Evolutionary conservation across 202 grass and related monocot genomes (phyloP), one percentile per base, ranked within the genome.

Genomic region (Brachypodium distachyon): DNA sequence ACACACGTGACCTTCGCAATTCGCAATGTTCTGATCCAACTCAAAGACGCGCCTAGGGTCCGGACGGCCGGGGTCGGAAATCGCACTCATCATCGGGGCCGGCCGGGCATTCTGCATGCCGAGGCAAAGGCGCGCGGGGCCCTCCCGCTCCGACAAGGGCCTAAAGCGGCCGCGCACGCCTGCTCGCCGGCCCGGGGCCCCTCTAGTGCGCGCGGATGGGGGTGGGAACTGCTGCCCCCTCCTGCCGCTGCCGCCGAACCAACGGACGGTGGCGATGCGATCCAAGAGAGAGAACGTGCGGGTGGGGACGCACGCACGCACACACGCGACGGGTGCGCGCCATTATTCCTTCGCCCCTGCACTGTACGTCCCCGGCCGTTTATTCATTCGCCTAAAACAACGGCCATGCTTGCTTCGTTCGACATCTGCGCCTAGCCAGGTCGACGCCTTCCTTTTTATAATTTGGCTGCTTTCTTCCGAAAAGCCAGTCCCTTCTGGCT

Each of bases 91-190:
- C 40, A 43, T 22, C 14, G 4, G 3, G 76, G 43, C 4, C 18
- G 5, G 22, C 9, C 19, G 43, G 33, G 19, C 8, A 27, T n/a
- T n/a, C n/a, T n/a, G n/a, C n/a, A 21, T 34, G 44, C 43, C 25
- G 32, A 21, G 57, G 44, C 43, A 17, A 22, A 21, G 57, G 34
- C 61, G 61, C 31, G 54, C 1, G 83, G 6, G 85, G 18, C 22
- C 74, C 52, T 40, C 16, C 10, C 27, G n/a, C 19, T 49, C 68
- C 85, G 85, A 87, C 85, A 87, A 61, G 37, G 61, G 42, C 61
- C 9, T 54, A 87, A 87, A 87, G 85, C 70, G 60, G 48, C 75
- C 68, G 75, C 85, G 85, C 85, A 87, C 80, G 75, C 80, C 85
- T 83, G 74, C 77, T 47, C 17, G 11, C 53, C 36, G 9, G 36